These are phyloP conservation scores for Clarireedia paspali DNA, from an alignment of 2,329 filamentous ascomycete species.

Conservation along the genomic window DNA sequence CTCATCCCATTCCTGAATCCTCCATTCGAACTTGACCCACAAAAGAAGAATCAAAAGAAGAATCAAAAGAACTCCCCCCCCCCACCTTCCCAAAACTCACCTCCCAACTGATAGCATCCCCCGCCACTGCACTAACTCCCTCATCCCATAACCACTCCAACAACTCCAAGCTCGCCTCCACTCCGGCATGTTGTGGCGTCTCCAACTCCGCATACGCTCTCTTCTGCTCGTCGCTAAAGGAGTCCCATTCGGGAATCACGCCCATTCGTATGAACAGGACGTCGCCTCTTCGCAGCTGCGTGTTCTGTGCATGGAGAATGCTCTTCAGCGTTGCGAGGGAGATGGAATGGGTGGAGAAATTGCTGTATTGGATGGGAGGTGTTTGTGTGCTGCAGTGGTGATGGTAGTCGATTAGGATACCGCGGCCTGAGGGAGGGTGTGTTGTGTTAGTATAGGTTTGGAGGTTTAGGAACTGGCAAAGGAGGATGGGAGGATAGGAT, in stretches of 20 bases:
- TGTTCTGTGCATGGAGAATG: constrained; percentile 30
- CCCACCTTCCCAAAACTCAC: neutral
- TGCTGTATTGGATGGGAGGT: constrained; percentile 41
- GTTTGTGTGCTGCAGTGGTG: constrained; percentile 48
- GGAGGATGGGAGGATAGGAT: neutral
- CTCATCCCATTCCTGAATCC: neutral
- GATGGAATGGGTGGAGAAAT: constrained; percentile 37
- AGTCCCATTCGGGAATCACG: constrained; percentile 28
- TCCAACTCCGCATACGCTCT: neutral
- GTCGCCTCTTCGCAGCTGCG: constrained; percentile 30
- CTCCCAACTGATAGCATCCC: constrained; percentile 3
- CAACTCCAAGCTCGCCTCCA: neutral
- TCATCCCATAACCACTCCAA: constrained; percentile 4
- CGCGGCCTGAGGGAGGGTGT: constrained; percentile 32
- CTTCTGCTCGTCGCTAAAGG: constrained; percentile 13
- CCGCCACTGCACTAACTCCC: neutral
- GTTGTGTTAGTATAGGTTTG: neutral
- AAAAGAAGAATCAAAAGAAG: neutral
- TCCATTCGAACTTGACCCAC: neutral
- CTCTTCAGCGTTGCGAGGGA: constrained; percentile 26
- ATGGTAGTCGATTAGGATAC: constrained; percentile 44
- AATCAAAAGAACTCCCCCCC: too few relatives aligned
- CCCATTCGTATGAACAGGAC: constrained; percentile 34
- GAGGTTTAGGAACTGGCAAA: neutral
- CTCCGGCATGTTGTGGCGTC: neutral